Base-by-base conservation (phyloP, 768 basidiomycete species). In the Russula emetica region DNA sequence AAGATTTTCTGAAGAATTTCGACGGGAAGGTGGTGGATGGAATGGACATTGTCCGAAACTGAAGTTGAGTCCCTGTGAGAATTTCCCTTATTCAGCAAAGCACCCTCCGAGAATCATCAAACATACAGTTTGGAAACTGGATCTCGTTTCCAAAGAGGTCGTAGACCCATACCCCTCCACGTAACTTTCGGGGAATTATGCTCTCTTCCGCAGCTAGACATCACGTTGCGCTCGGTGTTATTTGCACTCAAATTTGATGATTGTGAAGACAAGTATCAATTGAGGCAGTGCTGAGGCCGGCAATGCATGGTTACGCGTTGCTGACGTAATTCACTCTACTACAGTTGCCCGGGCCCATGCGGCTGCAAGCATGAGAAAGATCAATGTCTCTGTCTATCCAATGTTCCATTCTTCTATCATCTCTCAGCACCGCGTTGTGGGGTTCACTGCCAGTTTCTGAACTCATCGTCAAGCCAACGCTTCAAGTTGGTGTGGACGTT, bases 1-100 rank as follows among this genome's bases (percentile, higher is more conserved):
- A 64, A 64, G 5, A 64, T 56, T 28, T 14, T 55, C 38, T 64
- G 63, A 11, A 64, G 63, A 7, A 64, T 50, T 42, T 64, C 63
- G 20, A 61, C 63, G 11, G 63, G 63, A 32, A 64, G 47, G 11
- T 20, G 20, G 8, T 50, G 30, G 18, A 60, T 55, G 30, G 59
- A 32, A 4, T 36, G 47, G 36, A 38, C 28, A n/a, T 20, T 2
- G n/a, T 7, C 34, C 22, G 38, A 42, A 28, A 36, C 42, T 28
- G 42, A 10, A 7, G 56, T 2, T 1, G 24, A 16, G 22, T 18
- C 24, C n/a, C 62, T 63, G 51, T 28, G 20, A 22, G 22, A 28
- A 9, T 18, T 3, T 28, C 22, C 9, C 14, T 14, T 13, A 22
- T n/a, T 63, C n/a, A 22, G n/a, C 5, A 13, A 53, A 30, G 22